phyloP scores from a whole-genome alignment of 306 rosid species.

The Delonix regia region DNA sequence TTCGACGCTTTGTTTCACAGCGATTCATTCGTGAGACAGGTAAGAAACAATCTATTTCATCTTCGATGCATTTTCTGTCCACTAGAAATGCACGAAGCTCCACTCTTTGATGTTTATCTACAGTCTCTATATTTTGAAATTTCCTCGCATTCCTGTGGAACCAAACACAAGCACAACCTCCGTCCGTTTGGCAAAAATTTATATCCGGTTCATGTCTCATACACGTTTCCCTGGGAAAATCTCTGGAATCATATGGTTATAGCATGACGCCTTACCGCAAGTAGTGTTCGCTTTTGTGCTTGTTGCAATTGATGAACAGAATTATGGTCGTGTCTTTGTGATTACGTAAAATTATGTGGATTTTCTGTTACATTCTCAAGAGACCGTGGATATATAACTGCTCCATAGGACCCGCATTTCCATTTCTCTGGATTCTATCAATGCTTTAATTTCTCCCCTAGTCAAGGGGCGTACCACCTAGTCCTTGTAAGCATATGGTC shows the following conservation, averaged over 20 bases:
- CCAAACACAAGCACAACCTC: not conserved
- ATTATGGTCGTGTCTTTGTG: not conserved
- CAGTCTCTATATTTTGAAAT: not conserved
- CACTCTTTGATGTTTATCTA: not conserved
- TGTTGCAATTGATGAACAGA: not conserved
- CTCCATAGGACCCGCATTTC: not conserved
- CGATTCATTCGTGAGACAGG: constrained; percentile 32
- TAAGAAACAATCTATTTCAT: constrained; percentile 2
- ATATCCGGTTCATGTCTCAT: not conserved
- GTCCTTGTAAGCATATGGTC: not conserved
- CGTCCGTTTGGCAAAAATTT: not conserved
- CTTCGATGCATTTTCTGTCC: constrained; percentile 1
- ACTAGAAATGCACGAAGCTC: not conserved
- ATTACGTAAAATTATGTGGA: constrained; percentile 15
- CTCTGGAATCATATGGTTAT: no score
- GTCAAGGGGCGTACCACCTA: not conserved
- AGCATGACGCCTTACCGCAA: not conserved
- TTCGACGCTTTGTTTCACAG: constrained; percentile 1
- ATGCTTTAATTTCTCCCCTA: not conserved
- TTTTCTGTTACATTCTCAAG: constrained; percentile 13
- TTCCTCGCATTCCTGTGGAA: not conserved
- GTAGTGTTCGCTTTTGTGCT: not conserved
- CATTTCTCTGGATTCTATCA: not conserved
- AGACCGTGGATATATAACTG: not conserved
- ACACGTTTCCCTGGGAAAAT: not conserved